A percentile compares a stretch with the other conserved stretches of the same genome.
These are phyloP conservation scores for Penicillium sp. DNA, from an alignment of 2,329 filamentous ascomycete species.

Conservation along the genomic window DNA sequence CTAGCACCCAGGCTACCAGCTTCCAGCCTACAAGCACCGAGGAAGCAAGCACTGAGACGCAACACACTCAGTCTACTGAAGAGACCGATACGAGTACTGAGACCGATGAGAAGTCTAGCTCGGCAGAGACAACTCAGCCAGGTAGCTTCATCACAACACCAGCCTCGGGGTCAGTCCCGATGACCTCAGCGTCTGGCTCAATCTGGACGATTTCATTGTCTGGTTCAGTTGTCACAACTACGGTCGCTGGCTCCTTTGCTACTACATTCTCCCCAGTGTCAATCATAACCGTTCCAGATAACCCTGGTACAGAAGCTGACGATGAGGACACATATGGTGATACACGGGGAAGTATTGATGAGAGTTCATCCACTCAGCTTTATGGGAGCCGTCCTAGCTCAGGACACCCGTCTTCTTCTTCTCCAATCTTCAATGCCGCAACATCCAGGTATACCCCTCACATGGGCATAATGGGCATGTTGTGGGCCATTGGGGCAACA, in stretches of 20 bases:
- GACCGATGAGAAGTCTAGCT: not conserved
- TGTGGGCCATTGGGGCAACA: slow-evolving; percentile 2
- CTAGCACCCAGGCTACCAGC: not conserved
- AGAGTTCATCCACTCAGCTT: not conserved
- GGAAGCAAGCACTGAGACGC: not conserved
- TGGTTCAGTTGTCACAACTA: not conserved
- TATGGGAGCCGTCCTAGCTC: not conserved
- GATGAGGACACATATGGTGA: not conserved
- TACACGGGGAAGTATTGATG: not conserved
- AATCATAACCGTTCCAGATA: not conserved
- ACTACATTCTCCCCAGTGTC: not conserved
- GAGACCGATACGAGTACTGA: not conserved
- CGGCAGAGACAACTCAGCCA: not conserved
- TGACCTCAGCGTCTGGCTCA: not conserved
- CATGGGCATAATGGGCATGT: slow-evolving; percentile 2
- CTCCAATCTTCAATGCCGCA: not conserved
- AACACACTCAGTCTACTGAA: not conserved
- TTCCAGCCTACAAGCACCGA: not conserved
- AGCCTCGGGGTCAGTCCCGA: not conserved
- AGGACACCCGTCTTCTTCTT: not conserved
- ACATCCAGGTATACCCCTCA: not conserved
- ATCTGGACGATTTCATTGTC: not conserved
- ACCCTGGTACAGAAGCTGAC: not conserved
- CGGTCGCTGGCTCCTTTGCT: not conserved
- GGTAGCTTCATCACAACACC: not conserved